Conservation (phyloP, 805 yeast genomes). For the Torulaspora gathmanii region DNA sequence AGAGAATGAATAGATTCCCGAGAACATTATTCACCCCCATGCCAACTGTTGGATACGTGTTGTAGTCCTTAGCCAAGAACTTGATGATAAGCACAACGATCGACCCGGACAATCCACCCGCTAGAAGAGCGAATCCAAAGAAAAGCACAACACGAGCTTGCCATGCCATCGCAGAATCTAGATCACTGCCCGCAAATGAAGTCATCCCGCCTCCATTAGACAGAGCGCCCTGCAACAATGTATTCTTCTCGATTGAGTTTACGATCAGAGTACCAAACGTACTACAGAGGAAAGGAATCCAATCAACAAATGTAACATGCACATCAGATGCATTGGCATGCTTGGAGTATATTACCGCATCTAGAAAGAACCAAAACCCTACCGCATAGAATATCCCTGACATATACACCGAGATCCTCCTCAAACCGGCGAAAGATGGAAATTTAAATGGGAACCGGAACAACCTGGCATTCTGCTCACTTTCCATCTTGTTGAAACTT, state of each 20-base stretch:
- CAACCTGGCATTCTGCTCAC: conserved; percentile 45
- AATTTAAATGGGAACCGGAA: conserved; percentile 64
- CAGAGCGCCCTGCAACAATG: conserved; percentile 38
- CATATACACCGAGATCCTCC: conserved; percentile 72
- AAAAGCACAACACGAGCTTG: conserved; percentile 88
- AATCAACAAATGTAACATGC: conserved; percentile 87
- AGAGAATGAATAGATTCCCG: conserved; percentile 72
- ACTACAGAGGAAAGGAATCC: conserved; percentile 91
- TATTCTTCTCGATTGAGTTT: conserved; percentile 44
- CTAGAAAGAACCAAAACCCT: conserved; percentile 87
- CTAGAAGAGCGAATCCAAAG: conserved; percentile 85
- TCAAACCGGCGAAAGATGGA: conserved; percentile 65
- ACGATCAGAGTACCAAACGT: conserved; percentile 81
- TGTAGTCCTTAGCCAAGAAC: conserved; percentile 70
- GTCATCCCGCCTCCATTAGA: conserved; percentile 36
- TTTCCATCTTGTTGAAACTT: conserved; percentile 21
- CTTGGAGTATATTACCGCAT: conserved; percentile 80
- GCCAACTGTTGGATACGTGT: conserved; percentile 77
- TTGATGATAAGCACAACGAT: conserved; percentile 83
- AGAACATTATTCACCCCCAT: conserved; percentile 91
- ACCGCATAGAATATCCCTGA: conserved; percentile 73
- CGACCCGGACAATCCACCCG: conserved; percentile 92
- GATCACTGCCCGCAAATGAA: conserved; percentile 31
- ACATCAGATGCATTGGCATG: conserved; percentile 80
- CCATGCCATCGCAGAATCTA: conserved; percentile 67